phyloP scores from a whole-genome alignment of 2,329 filamentous ascomycete genomes.

The Chaetomiaceae sp. region DNA sequence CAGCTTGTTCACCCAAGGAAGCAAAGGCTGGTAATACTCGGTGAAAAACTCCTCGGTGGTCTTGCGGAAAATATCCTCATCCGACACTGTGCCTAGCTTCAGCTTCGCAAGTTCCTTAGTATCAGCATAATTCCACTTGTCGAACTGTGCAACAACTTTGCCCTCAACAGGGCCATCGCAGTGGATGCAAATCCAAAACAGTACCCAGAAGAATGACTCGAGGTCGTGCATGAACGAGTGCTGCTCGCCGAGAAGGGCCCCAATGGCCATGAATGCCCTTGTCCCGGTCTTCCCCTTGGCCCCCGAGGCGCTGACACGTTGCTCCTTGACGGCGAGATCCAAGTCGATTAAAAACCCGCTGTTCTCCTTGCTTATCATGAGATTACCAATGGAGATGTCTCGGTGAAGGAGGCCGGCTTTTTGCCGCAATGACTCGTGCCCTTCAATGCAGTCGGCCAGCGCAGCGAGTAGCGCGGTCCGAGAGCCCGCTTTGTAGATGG shows the following conservation, averaged over 20 bases:
- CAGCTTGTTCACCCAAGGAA: too few species aligned
- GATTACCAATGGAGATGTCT: conserved; percentile 14
- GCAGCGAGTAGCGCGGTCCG: neutral
- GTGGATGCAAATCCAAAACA: conserved; percentile 44
- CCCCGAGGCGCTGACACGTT: conserved; percentile 33
- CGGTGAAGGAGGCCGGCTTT: conserved; percentile 4
- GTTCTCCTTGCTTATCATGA: conserved; percentile 43
- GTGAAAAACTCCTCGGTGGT: too few species aligned
- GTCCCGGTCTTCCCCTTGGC: conserved; percentile 41
- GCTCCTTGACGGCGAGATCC: conserved; percentile 34
- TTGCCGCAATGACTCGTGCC: neutral
- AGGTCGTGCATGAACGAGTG: conserved; percentile 45
- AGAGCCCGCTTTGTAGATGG: conserved; percentile 2
- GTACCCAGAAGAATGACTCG: conserved; percentile 46
- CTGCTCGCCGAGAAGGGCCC: conserved; percentile 37
- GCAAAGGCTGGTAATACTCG: too few species aligned
- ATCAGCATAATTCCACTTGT: too few species aligned
- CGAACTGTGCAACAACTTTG: too few species aligned
- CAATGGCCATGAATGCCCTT: conserved; percentile 44
- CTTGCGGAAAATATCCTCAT: too few species aligned
- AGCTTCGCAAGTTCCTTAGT: too few species aligned
- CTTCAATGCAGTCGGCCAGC: conserved; percentile 4
- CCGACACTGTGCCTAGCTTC: too few species aligned
- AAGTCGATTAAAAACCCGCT: conserved; percentile 42
- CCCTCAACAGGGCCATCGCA: conserved; percentile 29